Conservation (phyloP, 495 filamentous ascomycete species). For the Podospora bellae-mahoneyi region DNA sequence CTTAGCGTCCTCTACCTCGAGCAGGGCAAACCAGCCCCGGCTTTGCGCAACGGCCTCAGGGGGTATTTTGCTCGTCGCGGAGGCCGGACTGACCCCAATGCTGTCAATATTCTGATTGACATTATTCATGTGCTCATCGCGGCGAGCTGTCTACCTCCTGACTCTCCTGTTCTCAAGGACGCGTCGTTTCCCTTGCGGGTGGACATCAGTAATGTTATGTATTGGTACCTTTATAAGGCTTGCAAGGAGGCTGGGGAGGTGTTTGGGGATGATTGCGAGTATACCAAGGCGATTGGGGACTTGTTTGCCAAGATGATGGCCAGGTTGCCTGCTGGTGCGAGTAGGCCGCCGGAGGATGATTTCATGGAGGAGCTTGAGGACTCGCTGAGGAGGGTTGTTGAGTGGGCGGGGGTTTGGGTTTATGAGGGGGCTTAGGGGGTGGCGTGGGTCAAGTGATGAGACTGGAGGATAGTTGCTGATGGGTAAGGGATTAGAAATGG, state of each 20-base stretch:
- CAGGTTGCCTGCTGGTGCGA: not conserved
- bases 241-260: conserved; percentile 12
- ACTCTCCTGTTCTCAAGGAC: conserved; percentile 9
- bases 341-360: conserved; percentile 14
- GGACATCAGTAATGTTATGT: conserved; percentile 20
- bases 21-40: conserved; percentile 15
- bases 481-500: too few relatives aligned
- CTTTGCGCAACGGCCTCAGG: conserved; percentile 22
- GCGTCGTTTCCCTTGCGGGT: conserved; percentile 9
- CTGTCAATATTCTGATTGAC: conserved; percentile 27
- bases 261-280: conserved; percentile 22
- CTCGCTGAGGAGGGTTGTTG: conserved; percentile 20
- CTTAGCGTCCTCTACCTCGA: conserved; percentile 21
- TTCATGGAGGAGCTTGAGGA: conserved; percentile 21
- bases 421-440: not conserved
- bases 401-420: conserved; percentile 18
- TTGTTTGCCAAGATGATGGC: conserved; percentile 9
- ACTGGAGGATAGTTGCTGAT: too few relatives aligned
- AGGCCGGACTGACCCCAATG: conserved; percentile 17
- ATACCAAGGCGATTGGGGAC: conserved; percentile 16
- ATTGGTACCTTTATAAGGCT: conserved; percentile 22
- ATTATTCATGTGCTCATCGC: conserved; percentile 15
- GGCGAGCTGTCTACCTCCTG: conserved; percentile 5
- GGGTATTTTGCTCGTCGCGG: conserved; percentile 17
- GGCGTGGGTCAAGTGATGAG: too few relatives aligned